These are phyloP conservation scores for Zymoseptoria passerinii DNA, from an alignment of 2,329 filamentous ascomycete species.

Conservation along the genomic window DNA sequence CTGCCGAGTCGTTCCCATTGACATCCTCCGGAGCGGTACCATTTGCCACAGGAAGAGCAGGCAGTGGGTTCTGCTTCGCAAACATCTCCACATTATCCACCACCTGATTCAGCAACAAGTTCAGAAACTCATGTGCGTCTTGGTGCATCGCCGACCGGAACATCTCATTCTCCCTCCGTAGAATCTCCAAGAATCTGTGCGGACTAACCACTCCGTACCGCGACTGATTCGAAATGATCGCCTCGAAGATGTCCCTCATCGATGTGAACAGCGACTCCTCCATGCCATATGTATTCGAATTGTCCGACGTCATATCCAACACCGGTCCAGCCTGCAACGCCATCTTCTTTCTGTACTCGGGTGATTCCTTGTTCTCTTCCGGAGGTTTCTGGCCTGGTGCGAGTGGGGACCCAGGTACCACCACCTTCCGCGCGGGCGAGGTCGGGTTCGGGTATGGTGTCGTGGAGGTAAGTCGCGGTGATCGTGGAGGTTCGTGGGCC, in stretches of 20 bases:
- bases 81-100: constrained; percentile 90
- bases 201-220: constrained; percentile 87
- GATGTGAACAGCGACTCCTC: constrained; percentile 90
- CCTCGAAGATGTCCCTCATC: constrained; percentile 91
- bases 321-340: constrained; percentile 82
- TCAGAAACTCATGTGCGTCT: constrained; percentile 95
- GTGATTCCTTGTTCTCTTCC: constrained; percentile 88
- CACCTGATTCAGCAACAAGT: constrained; percentile 88
- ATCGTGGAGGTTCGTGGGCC: constrained; percentile 21
- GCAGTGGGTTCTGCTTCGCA: constrained; percentile 52
- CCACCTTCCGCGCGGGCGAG: constrained; percentile 40
- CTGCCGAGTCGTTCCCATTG: constrained; percentile 6
- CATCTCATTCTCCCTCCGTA: constrained; percentile 93
- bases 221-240: constrained; percentile 70
- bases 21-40: constrained; percentile 20
- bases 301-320: constrained; percentile 74
- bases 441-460: constrained; percentile 29
- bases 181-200: constrained; percentile 84
- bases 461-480: constrained; percentile 31
- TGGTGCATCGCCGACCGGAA: constrained; percentile 97
- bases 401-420: constrained; percentile 46
- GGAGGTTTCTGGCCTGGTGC: constrained; percentile 54
- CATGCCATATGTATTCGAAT: constrained; percentile 76
- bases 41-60: constrained; percentile 16
- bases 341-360: constrained; percentile 97